phyloP scores from a whole-genome alignment of 1,284 basidiomycete species.

The Ceratobasidium sp. region DNA sequence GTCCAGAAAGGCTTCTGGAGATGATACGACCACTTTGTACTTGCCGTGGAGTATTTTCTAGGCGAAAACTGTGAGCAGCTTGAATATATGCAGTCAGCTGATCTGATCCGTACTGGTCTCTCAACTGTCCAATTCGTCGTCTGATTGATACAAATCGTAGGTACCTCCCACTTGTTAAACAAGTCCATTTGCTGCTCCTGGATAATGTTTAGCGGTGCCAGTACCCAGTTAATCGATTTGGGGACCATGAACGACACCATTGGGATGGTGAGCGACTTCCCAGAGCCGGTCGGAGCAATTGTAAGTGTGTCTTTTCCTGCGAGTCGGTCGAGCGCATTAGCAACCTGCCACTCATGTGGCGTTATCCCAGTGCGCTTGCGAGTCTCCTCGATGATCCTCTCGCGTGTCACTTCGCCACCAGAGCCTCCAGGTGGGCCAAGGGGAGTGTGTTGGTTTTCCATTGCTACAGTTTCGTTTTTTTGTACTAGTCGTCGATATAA shows the following conservation, averaged over 20 bases:
- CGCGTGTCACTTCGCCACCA: too few relatives aligned
- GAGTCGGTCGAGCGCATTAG: background rate
- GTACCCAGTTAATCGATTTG: constrained; percentile 9
- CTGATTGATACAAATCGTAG: background rate
- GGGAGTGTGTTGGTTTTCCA: too few relatives aligned
- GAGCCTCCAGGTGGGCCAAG: too few relatives aligned
- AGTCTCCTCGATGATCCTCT: too few relatives aligned
- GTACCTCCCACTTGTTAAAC: background rate
- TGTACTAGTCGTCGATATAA: too few relatives aligned
- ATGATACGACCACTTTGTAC: constrained; percentile 5
- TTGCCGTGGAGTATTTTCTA: constrained; percentile 3
- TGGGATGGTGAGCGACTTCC: constrained; percentile 7
- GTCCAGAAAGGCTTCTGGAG: background rate
- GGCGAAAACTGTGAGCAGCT: background rate
- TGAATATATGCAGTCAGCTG: constrained; percentile 21
- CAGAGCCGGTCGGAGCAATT: constrained; percentile 9
- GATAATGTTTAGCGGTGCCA: constrained; percentile 6
- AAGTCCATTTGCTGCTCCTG: background rate
- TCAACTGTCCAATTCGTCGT: background rate
- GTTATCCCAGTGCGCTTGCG: background rate
- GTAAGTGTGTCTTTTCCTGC: constrained; percentile 3
- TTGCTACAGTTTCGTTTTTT: too few relatives aligned
- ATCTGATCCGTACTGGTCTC: background rate
- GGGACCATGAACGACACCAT: background rate
- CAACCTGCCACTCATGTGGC: background rate